phyloP scores from a whole-genome alignment of 148 eudicot genomes.

The Fagopyrum tataricum region DNA sequence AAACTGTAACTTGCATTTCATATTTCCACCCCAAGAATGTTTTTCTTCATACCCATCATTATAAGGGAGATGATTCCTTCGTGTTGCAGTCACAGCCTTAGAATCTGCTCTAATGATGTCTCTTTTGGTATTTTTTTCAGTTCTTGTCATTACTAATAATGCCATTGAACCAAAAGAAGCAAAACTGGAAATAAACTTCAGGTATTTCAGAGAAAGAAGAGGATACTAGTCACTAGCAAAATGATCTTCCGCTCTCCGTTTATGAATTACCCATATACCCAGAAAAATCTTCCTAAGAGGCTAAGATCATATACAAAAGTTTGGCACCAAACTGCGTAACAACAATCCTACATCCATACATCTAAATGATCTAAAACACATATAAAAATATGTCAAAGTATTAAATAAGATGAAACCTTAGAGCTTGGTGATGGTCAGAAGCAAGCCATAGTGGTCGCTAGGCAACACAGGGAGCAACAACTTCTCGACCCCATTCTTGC shows the following conservation, averaged over 20 bases:
- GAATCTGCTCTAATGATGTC: neutral
- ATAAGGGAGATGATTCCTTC: neutral
- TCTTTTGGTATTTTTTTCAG: neutral
- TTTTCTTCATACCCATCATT: neutral
- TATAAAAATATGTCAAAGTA: too few species aligned
- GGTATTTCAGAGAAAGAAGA: too few species aligned
- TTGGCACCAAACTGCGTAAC: too few species aligned
- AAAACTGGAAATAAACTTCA: too few species aligned
- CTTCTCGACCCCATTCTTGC: constrained; percentile 42
- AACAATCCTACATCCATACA: too few species aligned
- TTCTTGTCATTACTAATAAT: neutral
- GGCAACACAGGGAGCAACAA: constrained; percentile 75
- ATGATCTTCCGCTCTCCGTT: neutral
- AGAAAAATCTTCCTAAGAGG: neutral
- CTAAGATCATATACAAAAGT: too few species aligned
- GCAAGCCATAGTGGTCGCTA: constrained; percentile 86
- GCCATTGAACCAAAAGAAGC: neutral
- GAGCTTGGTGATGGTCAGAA: constrained; percentile 33
- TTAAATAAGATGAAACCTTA: neutral
- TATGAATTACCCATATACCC: neutral
- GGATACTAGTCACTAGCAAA: too few species aligned
- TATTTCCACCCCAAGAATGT: neutral
- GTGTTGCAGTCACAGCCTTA: neutral
- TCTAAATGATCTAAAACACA: too few species aligned
- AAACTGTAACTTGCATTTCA: neutral